A percentile compares a stretch with the other conserved stretches of the same genome.
phyloP scores from a whole-genome alignment of 2,329 filamentous ascomycete genomes.

The Xylaria sp. region DNA sequence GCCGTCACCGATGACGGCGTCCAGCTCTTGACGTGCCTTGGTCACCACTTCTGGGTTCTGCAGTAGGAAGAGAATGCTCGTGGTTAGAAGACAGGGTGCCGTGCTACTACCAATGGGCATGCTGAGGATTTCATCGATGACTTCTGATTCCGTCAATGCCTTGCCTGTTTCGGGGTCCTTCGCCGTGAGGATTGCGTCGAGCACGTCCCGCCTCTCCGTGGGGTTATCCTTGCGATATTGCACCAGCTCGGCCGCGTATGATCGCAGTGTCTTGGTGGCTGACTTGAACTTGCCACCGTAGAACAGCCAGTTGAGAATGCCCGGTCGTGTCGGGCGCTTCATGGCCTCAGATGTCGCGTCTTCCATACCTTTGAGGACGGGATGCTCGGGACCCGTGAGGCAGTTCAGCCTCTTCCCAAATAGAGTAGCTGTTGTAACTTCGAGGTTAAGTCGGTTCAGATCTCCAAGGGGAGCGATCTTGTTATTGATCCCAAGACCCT shows the following conservation, averaged over 20 bases:
- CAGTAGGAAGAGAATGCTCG: constrained; percentile 61
- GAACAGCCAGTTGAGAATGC: constrained; percentile 62
- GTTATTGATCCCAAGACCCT: constrained; percentile 50
- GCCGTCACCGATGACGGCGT: constrained; percentile 59
- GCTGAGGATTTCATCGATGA: constrained; percentile 74
- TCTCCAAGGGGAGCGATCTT: constrained; percentile 59
- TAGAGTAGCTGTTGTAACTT: constrained; percentile 60
- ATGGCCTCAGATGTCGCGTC: constrained; percentile 65
- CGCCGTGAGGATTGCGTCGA: constrained; percentile 67
- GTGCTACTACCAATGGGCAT: constrained; percentile 70
- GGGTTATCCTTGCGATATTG: constrained; percentile 64
- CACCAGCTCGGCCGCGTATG: constrained; percentile 67
- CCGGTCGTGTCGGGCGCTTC: constrained; percentile 62
- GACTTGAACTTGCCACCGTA: constrained; percentile 64
- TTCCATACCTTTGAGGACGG: constrained; percentile 65
- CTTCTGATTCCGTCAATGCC: constrained; percentile 65
- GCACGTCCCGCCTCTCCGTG: constrained; percentile 66
- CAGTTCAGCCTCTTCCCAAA: constrained; percentile 62
- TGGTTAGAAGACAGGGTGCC: constrained; percentile 57
- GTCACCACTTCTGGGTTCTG: constrained; percentile 61
- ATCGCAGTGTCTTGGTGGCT: constrained; percentile 64
- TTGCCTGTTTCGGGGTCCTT: constrained; percentile 71
- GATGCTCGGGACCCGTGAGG: constrained; percentile 58
- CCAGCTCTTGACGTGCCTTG: constrained; percentile 64
- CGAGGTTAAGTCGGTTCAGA: constrained; percentile 64